These are phyloP conservation scores for Ophiocordyceps unilateralis DNA, from an alignment of 2,329 filamentous ascomycete species.

Conservation along the genomic window DNA sequence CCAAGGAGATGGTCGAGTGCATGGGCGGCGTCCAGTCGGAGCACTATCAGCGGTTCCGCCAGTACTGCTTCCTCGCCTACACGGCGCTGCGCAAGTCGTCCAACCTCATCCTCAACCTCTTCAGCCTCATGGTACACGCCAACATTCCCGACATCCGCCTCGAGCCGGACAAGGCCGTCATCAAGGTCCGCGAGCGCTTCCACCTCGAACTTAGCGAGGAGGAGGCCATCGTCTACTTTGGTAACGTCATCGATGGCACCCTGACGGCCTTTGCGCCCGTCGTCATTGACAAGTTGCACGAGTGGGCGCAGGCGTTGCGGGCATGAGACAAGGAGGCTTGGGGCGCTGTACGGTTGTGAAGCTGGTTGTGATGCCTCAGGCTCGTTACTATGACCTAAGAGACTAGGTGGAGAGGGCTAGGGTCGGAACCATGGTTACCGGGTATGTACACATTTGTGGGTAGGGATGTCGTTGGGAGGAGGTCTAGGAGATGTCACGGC, in stretches of 20 bases:
- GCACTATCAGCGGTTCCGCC: constrained; percentile 78
- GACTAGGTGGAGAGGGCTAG: no score
- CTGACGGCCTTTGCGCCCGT: constrained; percentile 80
- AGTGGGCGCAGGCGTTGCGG: constrained; percentile 80
- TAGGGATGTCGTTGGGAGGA: no score
- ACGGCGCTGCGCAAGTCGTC: constrained; percentile 77
- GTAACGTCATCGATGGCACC: constrained; percentile 79
- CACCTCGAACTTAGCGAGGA: constrained; percentile 84
- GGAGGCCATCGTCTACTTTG: constrained; percentile 76
- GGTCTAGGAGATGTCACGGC: no score
- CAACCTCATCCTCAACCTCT: constrained; percentile 85
- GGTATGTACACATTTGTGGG: no score
- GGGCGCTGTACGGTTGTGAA: not conserved
- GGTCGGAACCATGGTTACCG: no score
- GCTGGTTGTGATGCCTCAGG: no score
- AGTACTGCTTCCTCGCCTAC: constrained; percentile 92
- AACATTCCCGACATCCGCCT: constrained; percentile 91
- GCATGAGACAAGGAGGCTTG: constrained; percentile 29
- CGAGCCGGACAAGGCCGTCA: constrained; percentile 81
- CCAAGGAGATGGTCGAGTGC: constrained; percentile 95
- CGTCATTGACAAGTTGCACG: constrained; percentile 88
- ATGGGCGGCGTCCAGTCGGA: constrained; percentile 77
- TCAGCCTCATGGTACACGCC: constrained; percentile 92
- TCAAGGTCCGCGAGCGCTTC: constrained; percentile 90
- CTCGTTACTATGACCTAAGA: no score